Evolutionary conservation across 2,329 filamentous ascomycete genomes (phyloP), one percentile per base, ranked within the genome.

Genomic region (Rasamsonia emersonii): DNA sequence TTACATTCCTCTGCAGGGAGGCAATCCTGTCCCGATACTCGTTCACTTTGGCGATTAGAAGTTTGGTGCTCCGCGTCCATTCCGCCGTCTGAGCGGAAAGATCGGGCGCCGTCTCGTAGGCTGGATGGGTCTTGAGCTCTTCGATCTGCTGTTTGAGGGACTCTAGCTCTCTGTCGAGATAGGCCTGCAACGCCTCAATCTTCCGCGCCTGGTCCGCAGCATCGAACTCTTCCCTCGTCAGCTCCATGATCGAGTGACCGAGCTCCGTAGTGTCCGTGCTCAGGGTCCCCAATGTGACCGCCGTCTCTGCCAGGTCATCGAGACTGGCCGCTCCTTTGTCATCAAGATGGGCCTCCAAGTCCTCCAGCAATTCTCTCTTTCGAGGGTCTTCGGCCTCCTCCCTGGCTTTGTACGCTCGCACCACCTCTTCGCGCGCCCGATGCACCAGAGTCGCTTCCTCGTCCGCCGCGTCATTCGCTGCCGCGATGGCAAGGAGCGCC

Each of bases 71-170:
- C 33, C 82, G 76, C 42, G 79, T 76, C 58, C 82, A 74, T 30
- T 91, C 80, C 3, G 79, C 67, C n/a, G 86, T 89, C 42, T 79
- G 71, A 42, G 76, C 75, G 8, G 75, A 72, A 3, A 88, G 61
- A 39, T 76, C 65, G 0, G 73, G 49, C 0, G 75, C 58, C 0
- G 73, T 70, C 10, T 72, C 67, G 46, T 74, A 80, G 32, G 48
- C 47, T 16, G 47, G 38, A 26, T 61, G 41, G 9, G 49, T 49
- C 20, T 43, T 56, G 18, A 59, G 47, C 2, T 49, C 42, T 9
- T 54, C 38, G 24, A 59, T 33, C 26, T 58, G 50, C 8, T 38
- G 18, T 20, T 46, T 46, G 24, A 62, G 33, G 9, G 41, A 35
- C 9, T 53, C 53, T 1, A 71, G 49, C 44, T 81, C 75, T 11